These are phyloP conservation scores for Euclidium syriacum DNA, from an alignment of 345 rosid genomes.

Conservation along the genomic window DNA sequence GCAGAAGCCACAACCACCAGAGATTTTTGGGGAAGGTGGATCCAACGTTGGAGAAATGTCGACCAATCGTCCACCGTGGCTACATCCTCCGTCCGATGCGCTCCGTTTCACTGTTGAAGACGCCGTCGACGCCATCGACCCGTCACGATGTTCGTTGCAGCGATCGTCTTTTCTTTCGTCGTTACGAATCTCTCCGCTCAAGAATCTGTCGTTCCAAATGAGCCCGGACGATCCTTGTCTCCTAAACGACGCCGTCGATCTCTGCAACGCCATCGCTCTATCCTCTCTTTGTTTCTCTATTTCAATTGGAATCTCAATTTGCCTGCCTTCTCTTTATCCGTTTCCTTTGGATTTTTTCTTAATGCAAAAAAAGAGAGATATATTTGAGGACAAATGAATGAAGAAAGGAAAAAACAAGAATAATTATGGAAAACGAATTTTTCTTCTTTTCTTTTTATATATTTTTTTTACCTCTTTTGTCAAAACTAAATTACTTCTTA, in stretches of 20 bases:
- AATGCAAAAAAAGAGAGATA: too few species aligned
- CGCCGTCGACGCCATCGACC: not conserved
- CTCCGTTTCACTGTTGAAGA: constrained; percentile 23
- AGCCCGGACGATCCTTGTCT: constrained; percentile 89
- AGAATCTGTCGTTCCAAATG: constrained; percentile 63
- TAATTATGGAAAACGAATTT: constrained; percentile 3
- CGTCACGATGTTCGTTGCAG: constrained; percentile 28
- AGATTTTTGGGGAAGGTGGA: constrained; percentile 64
- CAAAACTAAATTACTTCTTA: too few species aligned
- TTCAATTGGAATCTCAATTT: constrained; percentile 8
- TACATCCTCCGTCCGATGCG: constrained; percentile 33
- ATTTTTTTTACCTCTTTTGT: not conserved
- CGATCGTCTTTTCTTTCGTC: constrained; percentile 26
- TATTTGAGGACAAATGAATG: not conserved
- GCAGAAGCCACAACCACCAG: constrained; percentile 52
- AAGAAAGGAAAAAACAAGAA: not conserved
- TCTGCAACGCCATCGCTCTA: constrained; percentile 38
- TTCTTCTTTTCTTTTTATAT: not conserved
- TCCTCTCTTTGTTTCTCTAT: not conserved
- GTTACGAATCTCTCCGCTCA: constrained; percentile 41
- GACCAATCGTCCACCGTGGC: constrained; percentile 13
- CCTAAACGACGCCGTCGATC: constrained; percentile 73
- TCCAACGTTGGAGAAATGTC: constrained; percentile 36
- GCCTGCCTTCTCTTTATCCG: not conserved
- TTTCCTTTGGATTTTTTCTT: too few species aligned